Conservation (phyloP, 225 moss, liverwort and hornwort genomes). For the Bryoerythrophyllum caledonicum region DNA sequence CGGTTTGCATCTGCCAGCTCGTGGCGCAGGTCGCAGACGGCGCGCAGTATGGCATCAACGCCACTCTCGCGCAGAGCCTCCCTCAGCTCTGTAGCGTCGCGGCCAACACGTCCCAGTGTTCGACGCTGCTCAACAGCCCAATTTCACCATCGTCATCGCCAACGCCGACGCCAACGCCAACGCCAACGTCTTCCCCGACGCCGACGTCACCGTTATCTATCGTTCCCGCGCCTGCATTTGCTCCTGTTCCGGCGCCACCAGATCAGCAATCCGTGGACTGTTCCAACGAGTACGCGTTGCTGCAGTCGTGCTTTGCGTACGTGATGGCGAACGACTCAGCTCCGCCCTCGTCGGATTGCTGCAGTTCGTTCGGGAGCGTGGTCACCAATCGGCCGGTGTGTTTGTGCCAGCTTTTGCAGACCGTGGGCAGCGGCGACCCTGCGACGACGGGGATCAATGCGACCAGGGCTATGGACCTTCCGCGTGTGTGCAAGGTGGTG, state of each 20-base stretch:
- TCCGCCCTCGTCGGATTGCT: conserved; percentile 36
- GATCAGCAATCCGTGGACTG: conserved; percentile 37
- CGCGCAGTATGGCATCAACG: conserved; percentile 47
- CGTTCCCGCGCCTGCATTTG: conserved; percentile 2
- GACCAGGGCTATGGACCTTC: conserved; percentile 36
- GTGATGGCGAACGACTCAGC: conserved; percentile 48
- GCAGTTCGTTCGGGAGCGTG: conserved; percentile 35
- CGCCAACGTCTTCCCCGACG: conserved; percentile 3
- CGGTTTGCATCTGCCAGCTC: conserved; percentile 54
- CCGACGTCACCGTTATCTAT: neutral
- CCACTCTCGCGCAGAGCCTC: conserved; percentile 38
- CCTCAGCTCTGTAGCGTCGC: conserved; percentile 42
- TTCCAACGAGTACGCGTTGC: conserved; percentile 37
- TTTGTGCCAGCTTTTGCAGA: conserved; percentile 43
- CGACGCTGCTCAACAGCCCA: conserved; percentile 37
- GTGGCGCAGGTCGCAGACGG: conserved; percentile 37
- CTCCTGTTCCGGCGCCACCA: conserved; percentile 9
- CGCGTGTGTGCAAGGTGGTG: conserved; percentile 33
- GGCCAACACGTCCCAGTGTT: conserved; percentile 37
- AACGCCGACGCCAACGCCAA: neutral
- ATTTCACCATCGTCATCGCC: conserved; percentile 7
- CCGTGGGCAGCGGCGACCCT: conserved; percentile 41
- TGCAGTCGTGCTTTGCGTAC: conserved; percentile 44
- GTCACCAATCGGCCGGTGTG: conserved; percentile 36
- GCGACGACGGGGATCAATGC: conserved; percentile 42